A percentile compares a stretch with the other conserved stretches of the same genome.
phyloP scores from a whole-genome alignment of 2,329 filamentous ascomycete genomes.

The Alternaria ethzedia region DNA sequence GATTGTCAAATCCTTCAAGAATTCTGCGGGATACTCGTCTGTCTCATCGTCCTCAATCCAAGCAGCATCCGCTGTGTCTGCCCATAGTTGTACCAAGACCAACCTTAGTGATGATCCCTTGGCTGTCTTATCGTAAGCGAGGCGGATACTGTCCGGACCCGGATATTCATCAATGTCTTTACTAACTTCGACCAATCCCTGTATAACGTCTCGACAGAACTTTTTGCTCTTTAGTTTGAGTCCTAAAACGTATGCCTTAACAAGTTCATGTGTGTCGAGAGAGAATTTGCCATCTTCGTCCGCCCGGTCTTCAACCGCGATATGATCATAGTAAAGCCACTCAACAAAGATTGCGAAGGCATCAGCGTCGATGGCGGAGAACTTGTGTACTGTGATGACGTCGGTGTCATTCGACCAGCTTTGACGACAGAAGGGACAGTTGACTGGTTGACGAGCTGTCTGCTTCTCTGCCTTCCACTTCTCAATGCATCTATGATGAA shows the following conservation, averaged over 20 bases:
- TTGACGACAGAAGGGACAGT: not conserved
- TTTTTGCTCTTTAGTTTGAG: not conserved
- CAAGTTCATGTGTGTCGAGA: not conserved
- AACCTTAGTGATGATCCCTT: not conserved
- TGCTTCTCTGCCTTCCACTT: not conserved
- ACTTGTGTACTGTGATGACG: not conserved
- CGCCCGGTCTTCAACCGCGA: not conserved
- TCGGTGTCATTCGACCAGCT: not conserved
- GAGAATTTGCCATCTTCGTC: not conserved
- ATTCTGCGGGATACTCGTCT: not conserved
- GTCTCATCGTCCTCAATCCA: not conserved
- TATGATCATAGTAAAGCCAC: not conserved
- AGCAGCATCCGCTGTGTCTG: not conserved
- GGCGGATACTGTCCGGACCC: not conserved
- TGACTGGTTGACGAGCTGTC: not conserved
- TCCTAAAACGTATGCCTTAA: not conserved
- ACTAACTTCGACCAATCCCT: not conserved
- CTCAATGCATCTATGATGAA: not conserved
- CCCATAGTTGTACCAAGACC: not conserved
- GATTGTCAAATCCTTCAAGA: not conserved
- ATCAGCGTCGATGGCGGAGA: not conserved
- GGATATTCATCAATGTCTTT: not conserved
- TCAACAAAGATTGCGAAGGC: not conserved
- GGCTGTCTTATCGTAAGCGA: not conserved
- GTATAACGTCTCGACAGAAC: not conserved